Base-by-base conservation (phyloP, 2,329 filamentous ascomycete species). In the Sporothrix inflata region DNA sequence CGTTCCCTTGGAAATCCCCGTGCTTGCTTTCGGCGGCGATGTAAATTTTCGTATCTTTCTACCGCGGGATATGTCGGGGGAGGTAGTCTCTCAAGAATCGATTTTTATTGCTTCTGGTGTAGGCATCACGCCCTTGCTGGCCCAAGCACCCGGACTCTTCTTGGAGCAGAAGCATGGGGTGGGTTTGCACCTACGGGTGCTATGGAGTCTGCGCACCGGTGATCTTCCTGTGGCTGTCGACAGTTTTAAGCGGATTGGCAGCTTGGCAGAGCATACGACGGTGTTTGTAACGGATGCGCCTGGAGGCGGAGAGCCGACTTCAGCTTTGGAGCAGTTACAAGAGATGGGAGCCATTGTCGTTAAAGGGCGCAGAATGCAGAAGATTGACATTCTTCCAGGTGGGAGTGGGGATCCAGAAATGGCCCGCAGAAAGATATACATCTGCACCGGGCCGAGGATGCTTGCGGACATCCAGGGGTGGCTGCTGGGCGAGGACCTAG, bases 91-190 rank as follows among this genome's bases (percentile, higher is more conserved):
- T 2, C 76, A 80, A 24, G 75, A 82, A 45, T 80, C 82, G 1
- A 81, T 89, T 0, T 96, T 94, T 75, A 80, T 97, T 3, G 92
- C 92, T 6, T 92, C 88, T 0, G 94, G 94, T 3, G 92, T 97
- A 7, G 94, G 94, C 0, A 93, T 97, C 74, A 97, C 94, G 38
- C 94, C 94, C 1, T 76, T 96, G 3, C 83, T 97, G n/a, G 89
- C 90, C 0, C 91, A 93, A 76, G 84, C 89, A n/a, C 77, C 78
- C 0, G 83, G 81, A 0, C 80, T 85, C 6, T 78, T 93, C 27
- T 53, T 16, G 21, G 60, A 12, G 11, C 30, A 0, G 79, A 83
- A 72, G 74, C 82, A 6, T 4, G 69, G 7, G 42, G 74, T 71
- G 9, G 76, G 79, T 1, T 78, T 79, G 3, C 78, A 9, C n/a